Conservation (phyloP, 31 red algal genomes). For the Odonthalia washingtoniensis region DNA sequence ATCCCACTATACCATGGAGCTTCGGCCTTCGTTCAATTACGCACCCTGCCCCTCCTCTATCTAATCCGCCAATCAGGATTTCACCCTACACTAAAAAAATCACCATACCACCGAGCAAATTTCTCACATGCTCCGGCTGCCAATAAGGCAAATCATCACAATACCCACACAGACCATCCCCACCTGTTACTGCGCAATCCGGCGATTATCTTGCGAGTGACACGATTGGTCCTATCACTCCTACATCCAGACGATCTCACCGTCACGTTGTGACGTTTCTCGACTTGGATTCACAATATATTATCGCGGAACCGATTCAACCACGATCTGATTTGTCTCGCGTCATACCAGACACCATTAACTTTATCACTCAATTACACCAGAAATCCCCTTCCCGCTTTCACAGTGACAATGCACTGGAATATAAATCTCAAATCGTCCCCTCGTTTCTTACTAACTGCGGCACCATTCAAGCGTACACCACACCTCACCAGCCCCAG, state of each 20-base stretch:
- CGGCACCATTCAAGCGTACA: background rate
- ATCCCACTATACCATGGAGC: no score
- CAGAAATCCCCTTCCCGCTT: background rate
- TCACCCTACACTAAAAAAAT: background rate
- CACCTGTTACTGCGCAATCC: background rate
- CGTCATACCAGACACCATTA: background rate
- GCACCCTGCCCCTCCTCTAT: no score
- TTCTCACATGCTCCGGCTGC: background rate
- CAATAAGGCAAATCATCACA: background rate
- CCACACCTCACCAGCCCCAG: background rate
- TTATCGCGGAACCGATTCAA: background rate
- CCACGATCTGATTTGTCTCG: background rate
- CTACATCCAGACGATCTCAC: background rate
- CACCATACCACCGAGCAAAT: background rate
- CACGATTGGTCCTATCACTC: background rate
- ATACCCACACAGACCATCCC: background rate
- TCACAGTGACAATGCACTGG: background rate
- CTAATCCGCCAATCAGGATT: no score
- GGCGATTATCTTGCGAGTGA: no score
- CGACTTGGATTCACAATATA: no score
- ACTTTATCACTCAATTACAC: background rate
- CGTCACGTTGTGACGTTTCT: background rate
- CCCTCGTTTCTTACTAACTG: background rate
- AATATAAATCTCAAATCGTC: background rate
- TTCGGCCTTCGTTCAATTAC: no score